Evolutionary conservation across 2,329 filamentous ascomycete genomes (phyloP), one percentile per base, ranked within the genome.

Genomic region (Cercospora sp.): DNA sequence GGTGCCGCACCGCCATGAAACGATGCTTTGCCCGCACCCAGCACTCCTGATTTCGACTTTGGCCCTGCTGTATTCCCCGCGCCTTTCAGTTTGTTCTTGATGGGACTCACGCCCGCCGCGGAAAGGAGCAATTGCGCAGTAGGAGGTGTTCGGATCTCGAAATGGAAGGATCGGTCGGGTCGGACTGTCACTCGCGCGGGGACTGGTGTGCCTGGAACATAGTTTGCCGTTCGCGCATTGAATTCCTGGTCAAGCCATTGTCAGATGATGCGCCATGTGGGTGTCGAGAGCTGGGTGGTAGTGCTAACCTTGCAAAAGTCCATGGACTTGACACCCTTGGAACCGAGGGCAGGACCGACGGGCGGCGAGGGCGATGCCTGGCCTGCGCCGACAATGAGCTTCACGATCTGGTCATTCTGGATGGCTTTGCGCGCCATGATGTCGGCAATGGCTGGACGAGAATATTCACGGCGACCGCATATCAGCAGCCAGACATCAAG

Each of bases 301-400:
- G 49, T n/a, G 61, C 78, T 66, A 80, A 97, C 94, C 87, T 98
- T 98, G 89, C 95, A 98, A 81, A 98, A 99, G 82, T 99, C 95
- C 90, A 99, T 99, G 67, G 92, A 96, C 85, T 99, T 99, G 71
- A 99, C 91, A 85, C 95, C 95, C 85, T 97, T 98, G 80, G 90
- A 94, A 83, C 95, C 95, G 73, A 99, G 87, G 64, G 95, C 95
- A 67, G 95, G 95, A 85, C 95, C 95, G 77, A 99, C 94, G 4
- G 95, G 95, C 37, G 95, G 95, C 82, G 93, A 96, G 32, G 95
- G 95, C 77, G 90, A 94, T 69, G 95, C 95, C 81, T 97, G 93
- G 28, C 95, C 95, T 66, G 95, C 95, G 76, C 94, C 95, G 70
- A 99, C 95, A 74, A 99, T 97, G 81, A 99, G 88, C 85, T 98